Base-by-base conservation (phyloP, 352 stramenopile genomes). In the Globisporangium barbulae region DNA sequence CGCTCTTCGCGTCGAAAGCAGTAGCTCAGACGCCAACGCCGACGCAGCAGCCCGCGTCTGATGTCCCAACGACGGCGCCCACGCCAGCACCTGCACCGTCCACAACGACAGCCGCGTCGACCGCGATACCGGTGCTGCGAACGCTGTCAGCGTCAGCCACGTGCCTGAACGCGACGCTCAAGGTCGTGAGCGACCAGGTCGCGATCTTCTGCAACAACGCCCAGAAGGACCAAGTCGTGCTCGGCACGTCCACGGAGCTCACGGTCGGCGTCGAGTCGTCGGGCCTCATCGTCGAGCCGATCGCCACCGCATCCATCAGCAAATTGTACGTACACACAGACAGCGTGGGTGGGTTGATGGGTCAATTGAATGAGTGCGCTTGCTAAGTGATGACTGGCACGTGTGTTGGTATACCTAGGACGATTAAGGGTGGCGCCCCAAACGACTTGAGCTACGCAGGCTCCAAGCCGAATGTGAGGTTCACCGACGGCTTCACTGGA, bases 401-500 rank as follows among this genome's bases (percentile, higher is more conserved):
- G 52, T 42, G 7, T 47, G 13, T 17, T 19, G n/a, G n/a, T n/a
- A n/a, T n/a, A n/a, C n/a, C 4, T 19, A 55, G 49, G 28, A 35
- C 28, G 25, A 41, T 67, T 8, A 57, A 58, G 17, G 54, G 53
- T 22, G 61, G 53, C 13, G 52, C 53, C 25, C 39, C 52, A 22
- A 33, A 30, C 5, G 13, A 61, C 15, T 22, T 13, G 5, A n/a
- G 25, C 15, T 30, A 45, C 31, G 9, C 17, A 12, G 25, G 44
- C 61, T 31, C 2, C 9, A 21, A 22, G 33, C 35, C 25, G 5
- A 30, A 37, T 0, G 13, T 67, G 22, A 41, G 53, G 21, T 58
- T 67, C 17, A 35, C 39, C 44, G 44, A 41, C 22, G 61, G 53
- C 21, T 41, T 67, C 44, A 28, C 31, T 5, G 61, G 60, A 33